A percentile compares a stretch with the other conserved stretches of the same genome.
These are phyloP conservation scores for Malassezia globosa DNA, from an alignment of 1,284 basidiomycete genomes.

Conservation along the genomic window DNA sequence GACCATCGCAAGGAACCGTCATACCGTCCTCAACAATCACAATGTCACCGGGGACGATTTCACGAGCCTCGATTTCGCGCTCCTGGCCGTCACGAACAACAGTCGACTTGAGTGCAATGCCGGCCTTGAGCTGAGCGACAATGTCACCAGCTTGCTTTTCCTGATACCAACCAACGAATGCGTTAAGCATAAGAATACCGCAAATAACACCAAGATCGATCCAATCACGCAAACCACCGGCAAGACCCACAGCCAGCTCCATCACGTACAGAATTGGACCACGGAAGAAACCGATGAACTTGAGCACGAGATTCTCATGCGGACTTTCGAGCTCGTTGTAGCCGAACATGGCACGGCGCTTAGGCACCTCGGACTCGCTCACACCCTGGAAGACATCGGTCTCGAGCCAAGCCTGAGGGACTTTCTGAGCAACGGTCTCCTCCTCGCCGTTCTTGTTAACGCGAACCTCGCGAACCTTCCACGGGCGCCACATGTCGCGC, in stretches of 20 bases:
- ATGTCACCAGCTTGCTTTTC: constrained; percentile 54
- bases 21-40: constrained; percentile 50
- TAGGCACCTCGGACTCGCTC: constrained; percentile 48
- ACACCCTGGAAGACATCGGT: constrained; percentile 52
- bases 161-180: constrained; percentile 55
- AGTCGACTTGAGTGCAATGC: constrained; percentile 52
- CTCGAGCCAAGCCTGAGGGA: constrained; percentile 48
- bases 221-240: constrained; percentile 49
- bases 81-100: constrained; percentile 52
- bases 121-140: constrained; percentile 54
- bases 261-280: constrained; percentile 49
- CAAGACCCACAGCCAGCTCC: constrained; percentile 48
- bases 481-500: constrained; percentile 36
- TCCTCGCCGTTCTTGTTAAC: constrained; percentile 47
- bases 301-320: constrained; percentile 51
- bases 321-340: constrained; percentile 48
- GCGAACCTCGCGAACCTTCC: constrained; percentile 43
- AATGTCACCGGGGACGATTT: constrained; percentile 55
- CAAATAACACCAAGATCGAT: constrained; percentile 54
- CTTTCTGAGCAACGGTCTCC: constrained; percentile 42
- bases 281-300: constrained; percentile 49
- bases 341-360: constrained; percentile 45
- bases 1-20: constrained; percentile 54
- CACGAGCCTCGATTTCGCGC: constrained; percentile 53
- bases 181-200: constrained; percentile 49